A percentile compares a stretch with the other conserved stretches of the same genome.
Evolutionary conservation across 441 rosid species (phyloP).

Genomic region (Pelargonium australe): DNA sequence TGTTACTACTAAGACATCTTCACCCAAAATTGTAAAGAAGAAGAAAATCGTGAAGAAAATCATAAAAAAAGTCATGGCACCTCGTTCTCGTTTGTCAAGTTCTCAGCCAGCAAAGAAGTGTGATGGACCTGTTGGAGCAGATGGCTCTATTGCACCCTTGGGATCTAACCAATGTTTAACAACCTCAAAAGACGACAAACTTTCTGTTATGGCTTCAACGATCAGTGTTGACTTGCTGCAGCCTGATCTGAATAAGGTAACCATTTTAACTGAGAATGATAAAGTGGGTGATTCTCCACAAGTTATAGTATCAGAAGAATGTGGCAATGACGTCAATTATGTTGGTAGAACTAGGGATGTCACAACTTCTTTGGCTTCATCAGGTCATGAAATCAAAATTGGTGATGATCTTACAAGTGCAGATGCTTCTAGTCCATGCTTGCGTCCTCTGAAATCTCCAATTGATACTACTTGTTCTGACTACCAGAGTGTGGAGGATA

Average conservation of each 20-base stretch:
- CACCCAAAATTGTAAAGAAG: constrained; percentile 44
- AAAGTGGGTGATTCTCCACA: constrained; percentile 2
- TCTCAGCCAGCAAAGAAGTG: constrained; percentile 23
- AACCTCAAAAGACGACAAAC: constrained; percentile 1
- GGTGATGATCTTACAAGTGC: not conserved
- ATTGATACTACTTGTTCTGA: constrained; percentile 4
- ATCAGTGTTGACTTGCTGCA: constrained; percentile 5
- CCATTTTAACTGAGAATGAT: not conserved
- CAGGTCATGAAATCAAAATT: constrained; percentile 1
- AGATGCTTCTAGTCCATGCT: not conserved
- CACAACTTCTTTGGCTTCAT: constrained; percentile 4
- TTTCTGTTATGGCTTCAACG: not conserved
- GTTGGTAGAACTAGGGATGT: not conserved
- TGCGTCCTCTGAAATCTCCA: not conserved
- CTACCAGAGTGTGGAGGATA: not conserved
- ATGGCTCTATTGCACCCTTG: constrained; percentile 25
- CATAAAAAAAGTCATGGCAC: constrained; percentile 31
- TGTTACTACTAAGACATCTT: constrained; percentile 31
- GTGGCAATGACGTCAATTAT: not conserved
- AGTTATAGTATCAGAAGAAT: constrained; percentile 2
- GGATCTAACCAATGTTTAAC: constrained; percentile 28
- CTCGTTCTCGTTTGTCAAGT: constrained; percentile 22
- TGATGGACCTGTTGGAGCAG: constrained; percentile 10
- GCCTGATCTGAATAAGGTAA: constrained; percentile 5
- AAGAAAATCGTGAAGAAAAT: constrained; percentile 46